Evolutionary conservation across 768 basidiomycete species (phyloP).

Genomic region (Rhodotorula paludigena): DNA sequence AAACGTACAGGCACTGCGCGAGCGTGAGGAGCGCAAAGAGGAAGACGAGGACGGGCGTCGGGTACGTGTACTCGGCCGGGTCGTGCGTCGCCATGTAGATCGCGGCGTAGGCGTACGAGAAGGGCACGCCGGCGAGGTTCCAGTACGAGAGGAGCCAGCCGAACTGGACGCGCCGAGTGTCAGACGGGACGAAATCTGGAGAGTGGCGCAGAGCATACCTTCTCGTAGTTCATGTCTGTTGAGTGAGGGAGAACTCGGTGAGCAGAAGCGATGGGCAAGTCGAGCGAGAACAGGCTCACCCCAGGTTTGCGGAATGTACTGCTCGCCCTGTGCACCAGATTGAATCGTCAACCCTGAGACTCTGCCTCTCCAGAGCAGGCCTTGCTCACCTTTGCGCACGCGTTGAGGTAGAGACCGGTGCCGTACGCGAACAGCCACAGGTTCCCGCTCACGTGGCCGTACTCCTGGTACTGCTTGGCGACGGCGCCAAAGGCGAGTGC

Average conservation of each 20-base stretch:
- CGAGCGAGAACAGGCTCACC: conserved; percentile 52
- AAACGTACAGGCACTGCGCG: conserved; percentile 75
- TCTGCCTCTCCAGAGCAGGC: no score
- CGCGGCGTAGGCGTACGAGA: conserved; percentile 95
- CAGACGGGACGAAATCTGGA: background rate
- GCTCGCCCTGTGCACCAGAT: conserved; percentile 53
- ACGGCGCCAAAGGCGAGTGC: conserved; percentile 85
- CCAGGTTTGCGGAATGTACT: conserved; percentile 95
- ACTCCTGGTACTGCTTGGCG: conserved; percentile 88
- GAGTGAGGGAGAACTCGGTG: background rate
- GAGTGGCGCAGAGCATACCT: conserved; percentile 47
- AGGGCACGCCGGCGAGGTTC: conserved; percentile 70
- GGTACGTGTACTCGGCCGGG: conserved; percentile 78
- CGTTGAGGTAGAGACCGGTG: conserved; percentile 93
- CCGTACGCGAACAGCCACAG: conserved; percentile 95
- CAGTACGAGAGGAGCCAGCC: conserved; percentile 43
- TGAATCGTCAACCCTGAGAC: no score
- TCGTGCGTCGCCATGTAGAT: conserved; percentile 97
- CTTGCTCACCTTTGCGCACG: conserved; percentile 58
- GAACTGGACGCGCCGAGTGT: conserved; percentile 17
- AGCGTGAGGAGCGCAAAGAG: conserved; percentile 71
- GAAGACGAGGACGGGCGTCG: conserved; percentile 64
- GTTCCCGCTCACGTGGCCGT: conserved; percentile 89
- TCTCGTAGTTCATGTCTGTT: conserved; percentile 86
- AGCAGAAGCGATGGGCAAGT: background rate